Conservation (phyloP, 176 grass and related monocot species). For the Saccharum spontaneum region DNA sequence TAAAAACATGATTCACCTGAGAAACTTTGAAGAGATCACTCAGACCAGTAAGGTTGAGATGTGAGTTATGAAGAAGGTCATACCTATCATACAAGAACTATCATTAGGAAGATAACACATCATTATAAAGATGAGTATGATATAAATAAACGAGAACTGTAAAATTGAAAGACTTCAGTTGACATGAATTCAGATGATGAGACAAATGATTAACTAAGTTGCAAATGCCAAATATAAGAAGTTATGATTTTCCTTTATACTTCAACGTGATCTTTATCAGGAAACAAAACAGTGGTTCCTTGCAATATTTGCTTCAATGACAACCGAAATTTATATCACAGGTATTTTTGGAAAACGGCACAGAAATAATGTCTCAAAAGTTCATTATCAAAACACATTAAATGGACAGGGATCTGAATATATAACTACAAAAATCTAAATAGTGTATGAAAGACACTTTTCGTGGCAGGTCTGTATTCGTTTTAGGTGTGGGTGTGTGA, state of each 20-base stretch:
- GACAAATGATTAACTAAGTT: background rate
- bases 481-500: background rate
- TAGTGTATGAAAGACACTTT: slow-evolving; percentile 9
- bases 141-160: background rate
- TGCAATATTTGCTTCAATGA: slow-evolving; percentile 24
- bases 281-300: slow-evolving; percentile 21
- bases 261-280: background rate
- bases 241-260: background rate
- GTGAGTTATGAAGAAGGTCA: slow-evolving; percentile 88
- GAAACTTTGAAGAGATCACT: slow-evolving; percentile 85
- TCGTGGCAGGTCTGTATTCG: background rate
- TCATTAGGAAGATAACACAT: slow-evolving; percentile 9
- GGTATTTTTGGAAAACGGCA: slow-evolving; percentile 12
- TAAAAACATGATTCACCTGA: slow-evolving; percentile 48
- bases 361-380: background rate
- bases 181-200: slow-evolving; percentile 17
- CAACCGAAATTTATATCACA: background rate
- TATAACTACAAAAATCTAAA: slow-evolving; percentile 18
- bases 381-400: background rate
- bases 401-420: background rate
- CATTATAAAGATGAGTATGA: slow-evolving; percentile 24
- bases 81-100: slow-evolving; percentile 55
- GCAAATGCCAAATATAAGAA: slow-evolving; percentile 21
- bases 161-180: background rate
- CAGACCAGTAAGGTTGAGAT: slow-evolving; percentile 91